Evolutionary conservation across 345 rosid genomes (phyloP).

Genomic region (Melaleuca alternifolia): DNA sequence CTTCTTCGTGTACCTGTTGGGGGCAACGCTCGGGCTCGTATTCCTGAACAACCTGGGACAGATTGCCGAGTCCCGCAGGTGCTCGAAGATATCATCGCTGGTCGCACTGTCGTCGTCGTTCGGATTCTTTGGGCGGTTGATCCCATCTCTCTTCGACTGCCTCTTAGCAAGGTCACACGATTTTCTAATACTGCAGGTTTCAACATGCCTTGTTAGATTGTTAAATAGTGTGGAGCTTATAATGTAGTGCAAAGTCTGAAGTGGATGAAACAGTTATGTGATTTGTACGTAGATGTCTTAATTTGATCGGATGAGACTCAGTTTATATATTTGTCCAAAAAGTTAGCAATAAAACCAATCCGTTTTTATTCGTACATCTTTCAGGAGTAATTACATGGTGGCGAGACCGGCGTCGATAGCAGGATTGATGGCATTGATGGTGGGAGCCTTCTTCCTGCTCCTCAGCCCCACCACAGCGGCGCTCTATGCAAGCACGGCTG

Average conservation of each 20-base stretch:
- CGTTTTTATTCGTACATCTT: not conserved
- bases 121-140: constrained; percentile 84
- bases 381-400: constrained; percentile 36
- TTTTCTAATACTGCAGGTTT: not conserved
- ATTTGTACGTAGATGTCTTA: too few relatives aligned
- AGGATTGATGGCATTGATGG: constrained; percentile 46
- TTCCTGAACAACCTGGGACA: constrained; percentile 88
- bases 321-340: too few relatives aligned
- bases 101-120: constrained; percentile 80
- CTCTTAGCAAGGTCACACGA: constrained; percentile 45
- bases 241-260: not conserved
- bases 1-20: constrained; percentile 53
- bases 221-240: too few relatives aligned
- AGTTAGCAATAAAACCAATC: not conserved
- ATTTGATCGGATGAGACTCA: too few relatives aligned
- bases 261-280: not conserved
- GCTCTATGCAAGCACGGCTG: constrained; percentile 57
- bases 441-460: constrained; percentile 54
- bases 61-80: constrained; percentile 76
- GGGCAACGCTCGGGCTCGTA: constrained; percentile 83
- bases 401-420: constrained; percentile 51
- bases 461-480: constrained; percentile 15
- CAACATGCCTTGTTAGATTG: not conserved
- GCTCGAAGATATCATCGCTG: constrained; percentile 27
- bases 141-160: constrained; percentile 65